phyloP scores from a whole-genome alignment of 768 basidiomycete species.

The Candolleomyces aberdarensis region DNA sequence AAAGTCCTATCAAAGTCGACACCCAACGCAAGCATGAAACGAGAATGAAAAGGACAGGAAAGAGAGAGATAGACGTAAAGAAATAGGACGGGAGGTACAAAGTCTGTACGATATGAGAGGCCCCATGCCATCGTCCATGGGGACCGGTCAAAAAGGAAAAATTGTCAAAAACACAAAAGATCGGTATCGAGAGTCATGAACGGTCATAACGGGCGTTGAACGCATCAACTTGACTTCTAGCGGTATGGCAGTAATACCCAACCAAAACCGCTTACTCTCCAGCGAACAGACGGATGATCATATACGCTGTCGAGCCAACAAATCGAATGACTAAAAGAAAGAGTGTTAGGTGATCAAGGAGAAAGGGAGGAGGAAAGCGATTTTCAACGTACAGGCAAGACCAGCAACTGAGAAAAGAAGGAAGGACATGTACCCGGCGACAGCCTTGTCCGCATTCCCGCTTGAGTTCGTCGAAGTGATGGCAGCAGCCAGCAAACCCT shows the following conservation, averaged over 20 bases:
- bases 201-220: background rate
- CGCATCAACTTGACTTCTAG: background rate
- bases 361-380: background rate
- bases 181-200: background rate
- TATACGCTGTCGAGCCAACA: conserved; percentile 75
- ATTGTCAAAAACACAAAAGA: background rate
- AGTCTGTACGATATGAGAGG: background rate
- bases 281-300: conserved; percentile 83
- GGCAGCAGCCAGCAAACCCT: conserved; percentile 71
- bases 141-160: background rate
- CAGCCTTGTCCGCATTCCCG: conserved; percentile 45
- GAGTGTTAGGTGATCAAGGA: background rate
- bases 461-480: conserved; percentile 56
- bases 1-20: no score
- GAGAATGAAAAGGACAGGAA: background rate
- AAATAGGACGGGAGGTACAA: background rate
- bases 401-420: conserved; percentile 86
- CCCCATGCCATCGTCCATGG: background rate
- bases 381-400: conserved; percentile 65
- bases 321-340: conserved; percentile 70
- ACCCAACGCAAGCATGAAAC: no score
- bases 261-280: conserved; percentile 57
- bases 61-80: background rate
- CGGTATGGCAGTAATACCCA: no score
- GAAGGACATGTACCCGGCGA: conserved; percentile 87